Conservation (phyloP, 192 early-diverging fungal genomes). For the Glomus cerebriforme region DNA sequence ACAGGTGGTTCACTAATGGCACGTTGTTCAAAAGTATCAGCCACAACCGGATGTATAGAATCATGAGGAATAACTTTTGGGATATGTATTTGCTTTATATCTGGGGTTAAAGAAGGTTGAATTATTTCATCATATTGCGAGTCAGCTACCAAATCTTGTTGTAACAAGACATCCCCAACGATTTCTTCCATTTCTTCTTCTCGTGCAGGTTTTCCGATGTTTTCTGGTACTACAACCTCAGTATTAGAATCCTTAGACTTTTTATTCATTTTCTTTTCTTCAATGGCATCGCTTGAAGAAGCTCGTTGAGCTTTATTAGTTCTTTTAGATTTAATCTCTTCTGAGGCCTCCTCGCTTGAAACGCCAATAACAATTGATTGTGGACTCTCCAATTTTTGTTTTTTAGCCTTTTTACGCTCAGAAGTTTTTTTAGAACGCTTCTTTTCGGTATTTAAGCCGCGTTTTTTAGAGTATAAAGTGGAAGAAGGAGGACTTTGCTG, state of each 20-base stretch:
- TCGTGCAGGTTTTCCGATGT: background rate
- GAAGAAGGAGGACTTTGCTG: background rate
- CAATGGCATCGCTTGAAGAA: background rate
- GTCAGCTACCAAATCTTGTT: background rate
- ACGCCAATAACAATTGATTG: background rate
- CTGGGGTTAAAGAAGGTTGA: background rate
- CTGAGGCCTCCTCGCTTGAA: background rate
- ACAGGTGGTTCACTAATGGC: conserved; percentile 18
- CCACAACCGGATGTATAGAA: conserved; percentile 20
- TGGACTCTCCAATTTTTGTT: background rate
- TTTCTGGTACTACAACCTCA: background rate
- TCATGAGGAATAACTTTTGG: background rate
- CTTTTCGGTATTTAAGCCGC: background rate
- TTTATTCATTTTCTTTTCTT: background rate
- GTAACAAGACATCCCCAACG: background rate
- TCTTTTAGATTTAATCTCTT: background rate
- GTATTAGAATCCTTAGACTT: background rate
- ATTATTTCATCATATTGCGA: background rate
- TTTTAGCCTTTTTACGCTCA: background rate
- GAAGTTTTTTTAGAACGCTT: background rate
- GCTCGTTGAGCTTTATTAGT: background rate
- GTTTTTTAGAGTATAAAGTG: background rate
- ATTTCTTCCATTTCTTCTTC: background rate
- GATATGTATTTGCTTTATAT: background rate
- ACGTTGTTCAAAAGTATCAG: conserved; percentile 33